Evolutionary conservation across 2,329 filamentous ascomycete species (phyloP).

Genomic region (Stachybotrys echinatus): DNA sequence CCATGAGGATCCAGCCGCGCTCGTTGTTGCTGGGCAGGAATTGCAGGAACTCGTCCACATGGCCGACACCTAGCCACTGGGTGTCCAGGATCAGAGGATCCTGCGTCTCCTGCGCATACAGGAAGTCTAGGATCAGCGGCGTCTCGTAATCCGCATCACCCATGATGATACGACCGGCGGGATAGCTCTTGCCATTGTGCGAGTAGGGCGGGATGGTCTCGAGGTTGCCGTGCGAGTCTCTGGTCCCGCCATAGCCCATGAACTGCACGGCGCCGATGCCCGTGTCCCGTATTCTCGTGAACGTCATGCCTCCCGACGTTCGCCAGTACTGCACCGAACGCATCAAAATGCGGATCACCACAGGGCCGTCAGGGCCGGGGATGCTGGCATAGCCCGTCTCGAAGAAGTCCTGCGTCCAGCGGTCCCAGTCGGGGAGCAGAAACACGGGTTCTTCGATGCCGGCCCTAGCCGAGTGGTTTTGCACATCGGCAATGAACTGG

Average conservation of each 20-base stretch:
- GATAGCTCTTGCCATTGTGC: slow-evolving; percentile 11
- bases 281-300: slow-evolving; percentile 20
- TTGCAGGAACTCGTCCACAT: slow-evolving; percentile 22
- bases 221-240: slow-evolving; percentile 23
- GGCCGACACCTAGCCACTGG: slow-evolving; percentile 17
- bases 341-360: slow-evolving; percentile 25
- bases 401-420: slow-evolving; percentile 34
- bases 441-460: slow-evolving; percentile 3
- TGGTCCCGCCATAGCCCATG: slow-evolving; percentile 6
- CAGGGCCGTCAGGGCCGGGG: slow-evolving; percentile 26
- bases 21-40: slow-evolving; percentile 17
- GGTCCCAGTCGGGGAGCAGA: slow-evolving; percentile 13
- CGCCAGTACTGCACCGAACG: slow-evolving; percentile 22
- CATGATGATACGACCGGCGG: slow-evolving; percentile 13
- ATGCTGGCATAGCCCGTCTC: slow-evolving; percentile 33
- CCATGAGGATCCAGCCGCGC: slow-evolving; percentile 17
- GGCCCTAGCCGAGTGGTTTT: background rate
- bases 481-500: slow-evolving; percentile 4
- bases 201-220: slow-evolving; percentile 30
- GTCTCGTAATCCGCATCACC: slow-evolving; percentile 8
- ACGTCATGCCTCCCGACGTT: slow-evolving; percentile 21
- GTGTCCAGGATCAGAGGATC: slow-evolving; percentile 26
- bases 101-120: slow-evolving; percentile 28
- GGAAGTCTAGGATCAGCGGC: slow-evolving; percentile 17
- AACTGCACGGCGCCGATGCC: slow-evolving; percentile 24